These are phyloP conservation scores for Phoma sp. DNA, from an alignment of 2,329 filamentous ascomycete species.

Conservation along the genomic window DNA sequence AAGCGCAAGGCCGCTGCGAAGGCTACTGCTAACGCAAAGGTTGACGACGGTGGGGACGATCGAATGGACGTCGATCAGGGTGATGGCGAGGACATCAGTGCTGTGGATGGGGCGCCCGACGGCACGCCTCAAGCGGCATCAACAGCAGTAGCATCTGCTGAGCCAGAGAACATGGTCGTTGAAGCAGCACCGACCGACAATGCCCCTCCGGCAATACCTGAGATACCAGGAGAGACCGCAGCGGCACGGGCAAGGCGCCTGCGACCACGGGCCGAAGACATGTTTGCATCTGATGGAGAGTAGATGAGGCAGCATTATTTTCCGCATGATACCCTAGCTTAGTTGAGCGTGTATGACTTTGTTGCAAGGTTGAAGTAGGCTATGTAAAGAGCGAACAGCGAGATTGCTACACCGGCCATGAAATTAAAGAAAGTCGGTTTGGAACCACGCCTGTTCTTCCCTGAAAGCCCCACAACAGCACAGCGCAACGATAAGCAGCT, in stretches of 20 bases:
- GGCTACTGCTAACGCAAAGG: conserved; percentile 7
- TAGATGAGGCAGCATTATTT: conserved; percentile 14
- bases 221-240: conserved; percentile 41
- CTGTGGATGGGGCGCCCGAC: conserved; percentile 15
- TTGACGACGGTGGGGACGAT: conserved; percentile 23
- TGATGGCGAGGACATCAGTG: conserved; percentile 2
- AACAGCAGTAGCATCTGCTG: not conserved
- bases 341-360: not conserved
- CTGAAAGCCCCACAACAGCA: too few relatives aligned
- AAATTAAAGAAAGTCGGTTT: too few relatives aligned
- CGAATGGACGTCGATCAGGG: conserved; percentile 29
- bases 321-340: conserved; percentile 20
- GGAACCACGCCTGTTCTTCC: too few relatives aligned
- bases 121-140: conserved; percentile 6
- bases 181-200: not conserved
- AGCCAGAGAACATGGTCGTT: conserved; percentile 1
- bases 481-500: too few relatives aligned
- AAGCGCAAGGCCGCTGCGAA: conserved; percentile 26
- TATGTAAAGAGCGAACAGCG: too few relatives aligned
- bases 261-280: conserved; percentile 48
- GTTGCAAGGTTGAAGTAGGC: too few relatives aligned
- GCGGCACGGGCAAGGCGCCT: conserved; percentile 44
- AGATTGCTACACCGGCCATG: too few relatives aligned
- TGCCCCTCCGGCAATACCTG: not conserved
- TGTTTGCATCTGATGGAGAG: conserved; percentile 46